A percentile compares a stretch with the other conserved stretches of the same genome.
Evolutionary conservation across 2,329 filamentous ascomycete species (phyloP).

Genomic region (Fusarium globosum): DNA sequence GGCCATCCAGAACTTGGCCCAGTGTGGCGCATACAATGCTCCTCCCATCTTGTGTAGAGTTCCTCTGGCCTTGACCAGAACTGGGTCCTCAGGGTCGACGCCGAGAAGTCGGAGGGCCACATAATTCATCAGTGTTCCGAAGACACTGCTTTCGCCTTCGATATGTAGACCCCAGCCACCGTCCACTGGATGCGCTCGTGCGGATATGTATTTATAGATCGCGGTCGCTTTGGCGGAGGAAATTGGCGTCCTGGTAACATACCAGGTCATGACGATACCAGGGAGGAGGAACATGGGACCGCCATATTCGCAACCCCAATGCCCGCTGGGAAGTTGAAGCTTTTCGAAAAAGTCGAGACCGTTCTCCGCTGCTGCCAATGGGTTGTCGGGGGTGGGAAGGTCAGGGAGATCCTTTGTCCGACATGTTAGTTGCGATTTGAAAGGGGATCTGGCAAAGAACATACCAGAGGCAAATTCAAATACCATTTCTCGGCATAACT

Average conservation of each 20-base stretch:
- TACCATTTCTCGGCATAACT: constrained; percentile 89
- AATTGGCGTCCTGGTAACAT: constrained; percentile 89
- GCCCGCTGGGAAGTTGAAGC: constrained; percentile 86
- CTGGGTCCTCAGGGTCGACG: constrained; percentile 82
- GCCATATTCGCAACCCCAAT: constrained; percentile 98
- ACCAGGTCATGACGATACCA: constrained; percentile 85
- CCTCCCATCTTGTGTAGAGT: constrained; percentile 88
- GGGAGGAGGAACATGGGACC: constrained; percentile 96
- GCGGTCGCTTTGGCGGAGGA: constrained; percentile 83
- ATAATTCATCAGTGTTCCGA: constrained; percentile 93
- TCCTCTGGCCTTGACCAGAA: constrained; percentile 86
- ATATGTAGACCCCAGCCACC: constrained; percentile 99
- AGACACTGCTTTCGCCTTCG: constrained; percentile 90
- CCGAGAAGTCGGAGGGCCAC: constrained; percentile 82
- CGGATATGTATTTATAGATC: constrained; percentile 92
- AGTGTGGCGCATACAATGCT: constrained; percentile 85
- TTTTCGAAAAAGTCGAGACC: constrained; percentile 89
- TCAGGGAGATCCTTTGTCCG: constrained; percentile 74
- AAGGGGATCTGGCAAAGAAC: constrained; percentile 9
- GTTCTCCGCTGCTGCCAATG: constrained; percentile 83
- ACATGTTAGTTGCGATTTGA: constrained; percentile 17
- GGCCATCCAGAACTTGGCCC: constrained; percentile 96
- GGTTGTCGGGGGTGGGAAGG: constrained; percentile 75
- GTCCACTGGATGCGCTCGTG: constrained; percentile 84
- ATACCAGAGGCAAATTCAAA: constrained; percentile 81